Evolutionary conservation across 2,329 filamentous ascomycete species (phyloP), one percentile per base, ranked within the genome.

Genomic region (Cercospora sp.): DNA sequence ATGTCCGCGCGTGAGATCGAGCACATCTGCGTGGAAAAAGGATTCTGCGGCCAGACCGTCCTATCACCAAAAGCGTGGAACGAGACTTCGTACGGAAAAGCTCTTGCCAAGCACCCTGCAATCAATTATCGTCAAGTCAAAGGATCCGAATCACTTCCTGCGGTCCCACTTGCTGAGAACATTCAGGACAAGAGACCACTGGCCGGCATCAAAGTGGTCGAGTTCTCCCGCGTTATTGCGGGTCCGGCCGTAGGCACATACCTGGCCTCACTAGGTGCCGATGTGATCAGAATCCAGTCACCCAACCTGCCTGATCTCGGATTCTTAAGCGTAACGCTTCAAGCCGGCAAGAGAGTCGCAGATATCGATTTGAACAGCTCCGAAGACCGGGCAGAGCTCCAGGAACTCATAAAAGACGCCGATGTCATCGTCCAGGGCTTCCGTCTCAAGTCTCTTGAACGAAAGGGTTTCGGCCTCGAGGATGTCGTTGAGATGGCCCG

Each of bases 341-440:
- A 81, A 70, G 82, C 80, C 76, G 85, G 85, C 3, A 86, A 86
- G 70, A 81, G 82, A 79, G 83, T 81, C 42, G 72, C 77, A 1
- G 73, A 79, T 55, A 75, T 86, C 0, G 80, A 86, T 70, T 77
- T 86, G 28, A 76, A 77, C 0, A 75, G 78, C 0, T 75, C 78
- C 30, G 75, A 72, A n/a, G 81, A 82, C 60, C 77, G 79, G 0
- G 73, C 79, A 42, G 79, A 77, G 33, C 74, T 85, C 12, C 73
- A 78, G 2, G 71, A 72, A 7, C 77, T 86, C 4, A 76, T 86
- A 4, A 69, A 72, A 3, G 81, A 83, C 3, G 84, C 84, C 0
- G 84, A 86, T 67, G 82, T 86, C 0, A 76, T 86, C 0, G 76
- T 86, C 2, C 79, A 84, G 63, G 84, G 81, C 0, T 86, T 85